Conservation (phyloP, 352 stramenopile genomes). For the Globisporangium acanthophoron region DNA sequence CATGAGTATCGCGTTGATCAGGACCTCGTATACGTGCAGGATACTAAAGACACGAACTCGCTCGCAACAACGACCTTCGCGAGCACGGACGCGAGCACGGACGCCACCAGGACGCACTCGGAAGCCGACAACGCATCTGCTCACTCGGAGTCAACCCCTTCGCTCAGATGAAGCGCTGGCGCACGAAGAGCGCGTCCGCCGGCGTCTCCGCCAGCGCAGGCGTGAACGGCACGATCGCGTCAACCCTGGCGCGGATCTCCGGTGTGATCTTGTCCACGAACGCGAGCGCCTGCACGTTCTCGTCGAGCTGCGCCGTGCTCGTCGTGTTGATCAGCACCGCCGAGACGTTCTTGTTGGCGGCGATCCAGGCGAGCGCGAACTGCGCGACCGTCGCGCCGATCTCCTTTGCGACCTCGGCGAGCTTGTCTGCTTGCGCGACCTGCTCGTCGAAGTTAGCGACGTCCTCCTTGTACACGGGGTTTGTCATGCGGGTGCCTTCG, state of each 20-base stretch:
- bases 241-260: slow-evolving; percentile 57
- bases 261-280: slow-evolving; percentile 70
- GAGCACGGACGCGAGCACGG: no score
- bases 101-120: no score
- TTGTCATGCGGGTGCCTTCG: slow-evolving; percentile 14
- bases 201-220: slow-evolving; percentile 21
- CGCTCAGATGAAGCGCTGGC: slow-evolving; percentile 28
- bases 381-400: slow-evolving; percentile 48
- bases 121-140: no score
- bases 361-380: slow-evolving; percentile 43
- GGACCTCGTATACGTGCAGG: no score
- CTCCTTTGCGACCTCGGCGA: slow-evolving; percentile 48
- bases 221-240: slow-evolving; percentile 50
- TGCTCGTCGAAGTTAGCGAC: slow-evolving; percentile 20
- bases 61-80: no score
- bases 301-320: slow-evolving; percentile 52
- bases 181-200: slow-evolving; percentile 24
- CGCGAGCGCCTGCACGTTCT: slow-evolving; percentile 63
- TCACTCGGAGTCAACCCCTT: no score
- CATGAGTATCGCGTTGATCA: no score
- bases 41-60: no score
- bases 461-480: background rate
- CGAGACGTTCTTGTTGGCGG: slow-evolving; percentile 50
- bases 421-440: slow-evolving; percentile 31
- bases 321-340: slow-evolving; percentile 13